These are phyloP conservation scores for Platanthera zijinensis DNA, from an alignment of 106 monocot species.

Conservation along the genomic window DNA sequence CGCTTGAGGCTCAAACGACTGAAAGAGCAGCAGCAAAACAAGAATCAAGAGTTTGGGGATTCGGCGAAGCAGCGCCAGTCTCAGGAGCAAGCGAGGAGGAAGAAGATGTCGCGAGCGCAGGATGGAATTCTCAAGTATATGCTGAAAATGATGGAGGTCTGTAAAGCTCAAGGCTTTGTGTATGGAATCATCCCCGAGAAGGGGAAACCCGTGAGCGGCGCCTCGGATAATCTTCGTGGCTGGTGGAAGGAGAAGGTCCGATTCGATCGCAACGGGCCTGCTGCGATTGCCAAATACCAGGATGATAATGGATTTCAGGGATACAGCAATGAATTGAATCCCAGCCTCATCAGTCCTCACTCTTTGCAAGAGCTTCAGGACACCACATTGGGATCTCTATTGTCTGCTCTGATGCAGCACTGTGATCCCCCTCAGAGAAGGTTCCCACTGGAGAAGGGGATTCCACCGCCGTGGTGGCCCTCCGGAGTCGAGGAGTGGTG, in stretches of 20 bases:
- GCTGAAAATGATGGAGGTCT: conserved; percentile 61
- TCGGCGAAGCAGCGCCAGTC: conserved; percentile 33
- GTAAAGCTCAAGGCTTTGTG: conserved; percentile 51
- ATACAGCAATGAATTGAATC: conserved; percentile 17
- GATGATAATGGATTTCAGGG: conserved; percentile 28
- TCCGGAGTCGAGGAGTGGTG: conserved; percentile 65
- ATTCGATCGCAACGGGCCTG: conserved; percentile 46
- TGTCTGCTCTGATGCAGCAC: conserved; percentile 81
- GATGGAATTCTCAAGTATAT: conserved; percentile 56
- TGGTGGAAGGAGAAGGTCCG: conserved; percentile 58
- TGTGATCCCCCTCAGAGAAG: conserved; percentile 76
- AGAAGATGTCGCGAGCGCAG: conserved; percentile 52
- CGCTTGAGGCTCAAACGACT: conserved; percentile 25
- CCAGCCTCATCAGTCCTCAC: conserved; percentile 27
- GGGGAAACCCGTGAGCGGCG: conserved; percentile 47
- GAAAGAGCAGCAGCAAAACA: conserved; percentile 38
- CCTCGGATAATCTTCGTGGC: conserved; percentile 42
- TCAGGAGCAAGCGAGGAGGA: conserved; percentile 41
- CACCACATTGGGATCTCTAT: conserved; percentile 64
- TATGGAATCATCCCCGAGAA: conserved; percentile 56
- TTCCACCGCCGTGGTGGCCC: conserved; percentile 81
- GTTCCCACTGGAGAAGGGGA: conserved; percentile 66
- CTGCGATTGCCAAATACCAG: conserved; percentile 36
- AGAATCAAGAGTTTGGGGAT: conserved; percentile 24
- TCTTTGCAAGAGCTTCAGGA: conserved; percentile 71